These are phyloP conservation scores for Talaromyces amestolkiae DNA, from an alignment of 2,329 filamentous ascomycete genomes.

Conservation along the genomic window DNA sequence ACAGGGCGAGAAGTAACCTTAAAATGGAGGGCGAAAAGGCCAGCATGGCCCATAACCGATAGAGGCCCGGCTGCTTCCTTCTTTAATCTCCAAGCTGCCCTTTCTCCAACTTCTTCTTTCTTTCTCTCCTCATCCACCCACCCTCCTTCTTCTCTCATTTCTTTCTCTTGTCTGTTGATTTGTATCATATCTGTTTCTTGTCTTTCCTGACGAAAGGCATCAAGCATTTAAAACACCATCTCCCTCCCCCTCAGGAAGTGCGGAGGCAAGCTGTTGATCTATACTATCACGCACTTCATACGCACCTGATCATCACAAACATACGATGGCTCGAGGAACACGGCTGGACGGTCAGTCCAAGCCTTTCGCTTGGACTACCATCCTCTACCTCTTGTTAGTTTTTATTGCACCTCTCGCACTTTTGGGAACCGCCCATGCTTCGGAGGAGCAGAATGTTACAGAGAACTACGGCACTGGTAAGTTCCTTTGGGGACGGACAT, in stretches of 20 bases:
- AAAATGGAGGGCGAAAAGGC: conserved; percentile 40
- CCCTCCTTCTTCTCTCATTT: conserved; percentile 22
- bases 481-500: conserved; percentile 14
- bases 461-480: conserved; percentile 74
- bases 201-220: conserved; percentile 3
- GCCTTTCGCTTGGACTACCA: conserved; percentile 78
- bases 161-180: conserved; percentile 11
- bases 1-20: conserved; percentile 39
- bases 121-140: conserved; percentile 19
- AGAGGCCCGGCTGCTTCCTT: conserved; percentile 29
- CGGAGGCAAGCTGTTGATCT: conserved; percentile 3
- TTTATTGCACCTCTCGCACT: conserved; percentile 83
- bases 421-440: conserved; percentile 70
- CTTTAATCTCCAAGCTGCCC: conserved; percentile 20
- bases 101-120: conserved; percentile 19
- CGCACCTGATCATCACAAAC: conserved; percentile 20
- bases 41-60: conserved; percentile 43
- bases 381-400: conserved; percentile 88
- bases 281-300: background rate
- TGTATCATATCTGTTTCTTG: conserved; percentile 16
- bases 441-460: conserved; percentile 61
- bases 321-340: conserved; percentile 60
- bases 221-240: conserved; percentile 19
- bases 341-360: conserved; percentile 60
- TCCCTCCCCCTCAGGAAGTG: background rate